These are phyloP conservation scores for Canna indica DNA, from an alignment of 176 grass and related monocot genomes.

Conservation along the genomic window DNA sequence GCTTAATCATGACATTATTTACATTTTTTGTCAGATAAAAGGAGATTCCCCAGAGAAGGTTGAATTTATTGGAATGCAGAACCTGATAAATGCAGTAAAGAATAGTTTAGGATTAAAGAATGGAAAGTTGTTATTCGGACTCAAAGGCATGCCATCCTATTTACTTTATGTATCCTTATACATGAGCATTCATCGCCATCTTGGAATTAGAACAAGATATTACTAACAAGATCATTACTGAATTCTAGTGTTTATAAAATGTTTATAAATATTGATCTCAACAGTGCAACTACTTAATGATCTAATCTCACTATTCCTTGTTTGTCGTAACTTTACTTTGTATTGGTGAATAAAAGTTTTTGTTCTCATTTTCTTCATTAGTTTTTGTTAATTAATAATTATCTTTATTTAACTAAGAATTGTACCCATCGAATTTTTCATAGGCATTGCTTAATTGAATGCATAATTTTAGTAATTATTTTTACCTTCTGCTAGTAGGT, in stretches of 20 bases:
- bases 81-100: slow-evolving; percentile 67
- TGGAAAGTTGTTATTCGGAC: slow-evolving; percentile 80
- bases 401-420: background rate
- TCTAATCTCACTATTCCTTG: too few relatives aligned
- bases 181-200: background rate
- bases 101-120: slow-evolving; percentile 51
- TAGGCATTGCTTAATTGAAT: background rate
- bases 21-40: slow-evolving; percentile 64
- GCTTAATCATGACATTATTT: slow-evolving; percentile 9
- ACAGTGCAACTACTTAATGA: background rate
- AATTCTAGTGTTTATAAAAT: background rate
- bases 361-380: background rate
- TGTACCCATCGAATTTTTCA: slow-evolving; percentile 4
- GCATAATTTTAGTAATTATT: background rate
- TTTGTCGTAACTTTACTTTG: too few relatives aligned
- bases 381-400: background rate
- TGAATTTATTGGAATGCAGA: slow-evolving; percentile 83
- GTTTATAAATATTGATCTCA: background rate
- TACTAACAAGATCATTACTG: background rate
- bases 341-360: background rate
- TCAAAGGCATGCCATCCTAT: slow-evolving; percentile 43
- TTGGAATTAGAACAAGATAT: background rate
- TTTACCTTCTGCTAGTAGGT: slow-evolving; percentile 23
- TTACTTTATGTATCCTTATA: background rate
- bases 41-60: slow-evolving; percentile 89